phyloP scores from a whole-genome alignment of 805 yeast genomes.

The Hanseniaspora meyeri region DNA sequence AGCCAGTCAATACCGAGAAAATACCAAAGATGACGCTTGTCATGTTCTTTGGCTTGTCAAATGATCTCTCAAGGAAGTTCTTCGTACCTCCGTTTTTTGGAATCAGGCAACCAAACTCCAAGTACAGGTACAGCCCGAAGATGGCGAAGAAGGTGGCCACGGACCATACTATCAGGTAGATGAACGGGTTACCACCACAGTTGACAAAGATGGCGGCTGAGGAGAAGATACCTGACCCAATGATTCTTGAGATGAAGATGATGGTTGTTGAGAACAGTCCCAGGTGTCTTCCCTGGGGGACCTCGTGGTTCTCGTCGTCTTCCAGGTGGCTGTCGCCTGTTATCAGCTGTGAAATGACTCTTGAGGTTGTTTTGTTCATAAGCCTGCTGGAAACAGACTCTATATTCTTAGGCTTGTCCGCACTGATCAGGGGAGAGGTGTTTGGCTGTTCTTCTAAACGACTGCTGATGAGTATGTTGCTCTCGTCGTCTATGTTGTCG shows the following conservation, averaged over 20 bases:
- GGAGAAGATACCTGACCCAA: constrained; percentile 72
- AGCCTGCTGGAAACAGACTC: not conserved
- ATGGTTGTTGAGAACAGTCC: constrained; percentile 57
- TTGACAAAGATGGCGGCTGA: constrained; percentile 55
- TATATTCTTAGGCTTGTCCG: not conserved
- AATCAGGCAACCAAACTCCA: constrained; percentile 58
- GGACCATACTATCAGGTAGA: constrained; percentile 53
- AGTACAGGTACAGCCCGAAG: constrained; percentile 52
- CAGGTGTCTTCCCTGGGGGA: constrained; percentile 63
- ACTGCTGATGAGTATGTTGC: not conserved
- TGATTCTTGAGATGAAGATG: constrained; percentile 52
- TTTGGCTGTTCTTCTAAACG: not conserved
- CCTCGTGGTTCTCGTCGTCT: constrained; percentile 19
- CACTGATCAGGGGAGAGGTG: not conserved
- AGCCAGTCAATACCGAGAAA: constrained; percentile 43
- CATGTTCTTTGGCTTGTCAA: constrained; percentile 45
- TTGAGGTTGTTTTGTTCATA: constrained; percentile 1
- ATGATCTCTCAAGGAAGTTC: constrained; percentile 56
- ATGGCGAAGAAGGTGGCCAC: constrained; percentile 51
- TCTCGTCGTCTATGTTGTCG: not conserved
- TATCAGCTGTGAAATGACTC: constrained; percentile 9
- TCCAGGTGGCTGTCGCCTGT: constrained; percentile 6
- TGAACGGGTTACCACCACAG: constrained; percentile 52
- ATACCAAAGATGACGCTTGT: constrained; percentile 40
- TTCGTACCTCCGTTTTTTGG: constrained; percentile 71